These are phyloP conservation scores for Pezicula carpinea DNA, from an alignment of 2,329 filamentous ascomycete species.

Conservation along the genomic window DNA sequence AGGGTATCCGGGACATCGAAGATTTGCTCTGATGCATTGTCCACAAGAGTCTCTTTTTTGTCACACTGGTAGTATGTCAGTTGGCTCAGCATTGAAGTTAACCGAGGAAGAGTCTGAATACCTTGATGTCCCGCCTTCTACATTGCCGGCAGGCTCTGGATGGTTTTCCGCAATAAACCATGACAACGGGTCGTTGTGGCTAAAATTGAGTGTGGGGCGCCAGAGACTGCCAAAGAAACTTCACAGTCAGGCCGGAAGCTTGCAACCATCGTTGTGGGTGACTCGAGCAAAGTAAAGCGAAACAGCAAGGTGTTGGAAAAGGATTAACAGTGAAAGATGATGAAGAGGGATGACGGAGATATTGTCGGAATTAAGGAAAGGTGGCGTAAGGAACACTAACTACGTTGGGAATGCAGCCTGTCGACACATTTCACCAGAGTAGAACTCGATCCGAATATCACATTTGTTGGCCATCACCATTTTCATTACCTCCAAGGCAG, in stretches of 20 bases:
- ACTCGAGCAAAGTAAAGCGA: too few species aligned
- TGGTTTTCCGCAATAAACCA: slow-evolving; percentile 15
- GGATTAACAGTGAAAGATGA: too few species aligned
- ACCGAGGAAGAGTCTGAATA: neutral
- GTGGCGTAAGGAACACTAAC: too few species aligned
- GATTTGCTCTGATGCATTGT: slow-evolving; percentile 11
- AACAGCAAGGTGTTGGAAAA: too few species aligned
- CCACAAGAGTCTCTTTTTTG: slow-evolving; percentile 5
- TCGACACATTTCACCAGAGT: too few species aligned
- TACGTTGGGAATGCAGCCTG: too few species aligned
- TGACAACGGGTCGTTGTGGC: neutral
- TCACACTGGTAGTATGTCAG: slow-evolving; percentile 12
- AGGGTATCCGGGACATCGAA: slow-evolving; percentile 12
- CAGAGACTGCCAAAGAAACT: neutral
- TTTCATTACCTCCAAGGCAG: too few species aligned
- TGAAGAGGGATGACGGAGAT: too few species aligned
- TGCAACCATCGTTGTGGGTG: too few species aligned
- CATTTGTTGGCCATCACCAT: too few species aligned
- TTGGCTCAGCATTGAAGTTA: neutral
- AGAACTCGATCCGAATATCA: too few species aligned
- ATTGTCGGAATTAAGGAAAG: too few species aligned
- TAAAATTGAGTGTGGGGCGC: neutral
- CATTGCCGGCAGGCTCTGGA: slow-evolving; percentile 17
- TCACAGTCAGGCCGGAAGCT: neutral
- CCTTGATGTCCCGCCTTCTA: slow-evolving; percentile 13